A percentile compares a stretch with the other conserved stretches of the same genome.
Conservation (phyloP, 257 asterid species). For the Asclepias syriaca region DNA sequence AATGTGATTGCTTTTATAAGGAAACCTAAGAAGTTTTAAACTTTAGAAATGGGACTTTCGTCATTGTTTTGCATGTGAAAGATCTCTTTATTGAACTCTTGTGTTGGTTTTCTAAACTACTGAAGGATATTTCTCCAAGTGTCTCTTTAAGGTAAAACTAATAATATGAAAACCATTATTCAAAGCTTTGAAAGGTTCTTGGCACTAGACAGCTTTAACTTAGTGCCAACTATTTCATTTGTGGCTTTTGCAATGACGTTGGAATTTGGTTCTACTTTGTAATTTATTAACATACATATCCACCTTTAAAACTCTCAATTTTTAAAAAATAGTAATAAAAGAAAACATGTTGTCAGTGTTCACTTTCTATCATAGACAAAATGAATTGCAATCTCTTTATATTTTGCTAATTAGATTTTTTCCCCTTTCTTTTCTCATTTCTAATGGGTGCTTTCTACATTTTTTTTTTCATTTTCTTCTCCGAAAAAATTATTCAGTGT, state of each 20-base stretch:
- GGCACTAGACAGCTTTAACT: neutral
- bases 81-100: neutral
- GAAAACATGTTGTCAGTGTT: neutral
- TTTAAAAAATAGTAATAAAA: too few relatives aligned
- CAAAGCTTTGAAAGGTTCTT: neutral
- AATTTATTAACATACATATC: neutral
- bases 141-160: neutral
- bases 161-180: neutral
- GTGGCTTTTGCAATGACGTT: neutral
- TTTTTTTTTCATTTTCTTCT: neutral
- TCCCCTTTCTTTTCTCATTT: neutral
- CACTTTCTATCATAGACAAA: neutral
- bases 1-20: neutral
- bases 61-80: neutral
- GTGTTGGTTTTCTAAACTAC: neutral
- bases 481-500: constrained; percentile 44
- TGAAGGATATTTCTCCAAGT: neutral
- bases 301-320: neutral
- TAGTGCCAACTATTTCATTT: neutral
- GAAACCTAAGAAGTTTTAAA: neutral
- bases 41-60: neutral
- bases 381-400: constrained; percentile 1
- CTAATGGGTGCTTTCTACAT: neutral
- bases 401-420: neutral
- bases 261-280: neutral